Evolutionary conservation across 805 yeast species (phyloP), one percentile per base, ranked within the genome.

Genomic region (Yamadazyma phyllophila): DNA sequence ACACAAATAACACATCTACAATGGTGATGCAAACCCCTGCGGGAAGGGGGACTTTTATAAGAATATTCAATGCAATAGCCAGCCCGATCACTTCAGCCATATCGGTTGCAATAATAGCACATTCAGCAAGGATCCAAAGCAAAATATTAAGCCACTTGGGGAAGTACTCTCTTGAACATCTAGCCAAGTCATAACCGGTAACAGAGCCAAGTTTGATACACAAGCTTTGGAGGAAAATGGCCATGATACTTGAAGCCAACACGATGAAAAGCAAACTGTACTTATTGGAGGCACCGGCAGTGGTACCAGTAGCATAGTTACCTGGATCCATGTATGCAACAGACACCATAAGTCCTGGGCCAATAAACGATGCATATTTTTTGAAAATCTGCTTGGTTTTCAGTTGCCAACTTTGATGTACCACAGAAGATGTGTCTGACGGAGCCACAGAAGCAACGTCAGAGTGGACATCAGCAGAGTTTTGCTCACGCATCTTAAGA

Each of bases 281-380:
- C 48, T 59, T 54, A 50, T 74, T 73, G 24, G 67, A 54, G 1
- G 80, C 73, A 47, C 80, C 80, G 3, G 77, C 79, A 9, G 71
- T 61, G 35, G 72, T 60, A 46, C 74, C 76, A 1, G 80, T 74
- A 24, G 79, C 73, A 50, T 75, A 73, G 51, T 75, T 75, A 56
- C 80, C 80, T 10, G 80, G 80, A 52, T 75, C 80, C 74, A 75
- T 74, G 52, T 75, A 75, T 2, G 79, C 77, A 32, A 74, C 80
- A 17, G 73, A 60, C 9, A 74, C 69, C 68, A 75, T 69, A 5
- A 75, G 47, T 0, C 80, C 79, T 1, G 80, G 80, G 5, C 80
- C 80, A 6, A 74, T 58, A 54, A 48, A 69, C 46, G 61, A 47
- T n/a, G 55, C 50, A 51, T 74, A 77, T 45, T 74, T 76, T 16